Conservation (phyloP, 768 basidiomycete species). For the Mycena indigotica region DNA sequence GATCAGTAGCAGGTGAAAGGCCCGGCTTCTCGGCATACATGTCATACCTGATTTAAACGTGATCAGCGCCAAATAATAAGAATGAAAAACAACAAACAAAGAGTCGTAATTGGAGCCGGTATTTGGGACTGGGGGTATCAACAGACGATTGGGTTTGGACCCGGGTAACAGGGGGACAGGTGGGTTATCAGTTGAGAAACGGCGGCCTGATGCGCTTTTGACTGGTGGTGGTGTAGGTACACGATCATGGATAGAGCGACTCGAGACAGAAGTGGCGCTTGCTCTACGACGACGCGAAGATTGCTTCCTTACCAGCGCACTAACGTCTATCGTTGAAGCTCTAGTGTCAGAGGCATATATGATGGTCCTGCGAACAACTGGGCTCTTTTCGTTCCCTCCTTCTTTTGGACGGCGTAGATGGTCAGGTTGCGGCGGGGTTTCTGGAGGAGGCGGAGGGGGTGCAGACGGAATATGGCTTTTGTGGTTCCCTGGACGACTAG, state of each 20-base stretch:
- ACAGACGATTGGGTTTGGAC: conserved; percentile 44
- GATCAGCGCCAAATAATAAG: no score
- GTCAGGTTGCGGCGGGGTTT: conserved; percentile 29
- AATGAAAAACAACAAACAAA: conserved; percentile 48
- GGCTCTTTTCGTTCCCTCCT: conserved; percentile 41
- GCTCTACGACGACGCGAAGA: conserved; percentile 63
- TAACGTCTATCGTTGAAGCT: conserved; percentile 58
- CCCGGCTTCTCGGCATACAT: conserved; percentile 65
- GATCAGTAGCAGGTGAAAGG: conserved; percentile 39
- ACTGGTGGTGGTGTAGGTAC: conserved; percentile 81
- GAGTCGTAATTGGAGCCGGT: conserved; percentile 76
- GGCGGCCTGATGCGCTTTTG: conserved; percentile 44
- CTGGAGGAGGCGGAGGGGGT: conserved; percentile 23
- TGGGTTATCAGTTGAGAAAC: conserved; percentile 70
- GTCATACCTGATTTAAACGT: conserved; percentile 82
- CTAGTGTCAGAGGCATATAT: conserved; percentile 73
- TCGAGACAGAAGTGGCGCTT: conserved; percentile 63
- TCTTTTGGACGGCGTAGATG: conserved; percentile 45
- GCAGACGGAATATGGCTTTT: not conserved
- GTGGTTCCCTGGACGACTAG: conserved; percentile 9
- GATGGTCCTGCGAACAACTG: conserved; percentile 76
- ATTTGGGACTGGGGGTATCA: conserved; percentile 55
- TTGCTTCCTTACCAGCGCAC: conserved; percentile 55
- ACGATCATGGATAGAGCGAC: conserved; percentile 77
- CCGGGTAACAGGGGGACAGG: conserved; percentile 68